Evolutionary conservation across 176 grass and related monocot species (phyloP), one percentile per base, ranked within the genome.

Genomic region (Thinopyrum elongatum): DNA sequence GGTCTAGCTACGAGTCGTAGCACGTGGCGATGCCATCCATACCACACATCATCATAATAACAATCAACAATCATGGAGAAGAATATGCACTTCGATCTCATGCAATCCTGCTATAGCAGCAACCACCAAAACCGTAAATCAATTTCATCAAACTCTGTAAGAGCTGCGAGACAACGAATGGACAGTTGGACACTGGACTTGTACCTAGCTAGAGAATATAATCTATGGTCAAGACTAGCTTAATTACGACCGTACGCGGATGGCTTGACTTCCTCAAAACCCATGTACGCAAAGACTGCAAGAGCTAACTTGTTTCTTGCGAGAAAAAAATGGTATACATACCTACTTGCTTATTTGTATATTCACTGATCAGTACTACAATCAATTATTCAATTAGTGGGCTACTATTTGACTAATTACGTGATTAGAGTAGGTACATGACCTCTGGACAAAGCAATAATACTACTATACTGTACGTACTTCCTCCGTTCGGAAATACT

Each of bases 241-340:
- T 57, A 19, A 57, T 31, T 12, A 46, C 73, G 44, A 55, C 46
- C 72, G 72, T 19, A 76, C 46, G 73, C 46, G 46, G 73, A 31
- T 76, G 17, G 46, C 73, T 76, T 76, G 73, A 76, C 73, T 27
- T 53, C 27, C 73, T 76, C 72, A 6, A 76, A 76, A 31, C 23
- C 23, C 41, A 26, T 8, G 12, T n/a, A 26, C 7, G 17, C 65
- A 69, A 69, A 17, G 7, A 70, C 19, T 16, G 42, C 42, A 51
- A 75, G 72, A 17, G 47, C 47, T 17, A 17, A 51, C 47, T 5
- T 51, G 47, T 51, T 51, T 51, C 47, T 51, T 51, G 15, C 46
- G 15, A 16, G 14, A 49, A 49, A 36, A 36, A 6, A 49, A 49
- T 1, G 1, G 14, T 7, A 53, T 16, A 7, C 49, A 53, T 16